Base-by-base conservation (phyloP, 148 eudicot species). In the Spergularia bocconei region DNA sequence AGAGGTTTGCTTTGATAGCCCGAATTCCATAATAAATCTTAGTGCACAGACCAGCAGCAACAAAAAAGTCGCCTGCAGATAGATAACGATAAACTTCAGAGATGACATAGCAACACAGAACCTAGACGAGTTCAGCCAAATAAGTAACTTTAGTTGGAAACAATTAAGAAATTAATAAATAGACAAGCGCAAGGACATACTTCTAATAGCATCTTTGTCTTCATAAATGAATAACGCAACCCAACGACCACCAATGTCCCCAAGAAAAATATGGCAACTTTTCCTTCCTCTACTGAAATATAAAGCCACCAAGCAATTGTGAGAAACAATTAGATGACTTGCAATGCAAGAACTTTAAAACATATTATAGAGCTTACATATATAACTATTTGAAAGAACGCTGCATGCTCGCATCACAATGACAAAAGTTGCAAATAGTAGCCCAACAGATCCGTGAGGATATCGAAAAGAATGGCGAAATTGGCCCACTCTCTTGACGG, bases 241-340 rank as follows among this genome's bases (percentile, higher is more conserved):
- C 65, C 80, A 67, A 89, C 80, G 56, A 96, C 85, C 29, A 77
- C 97, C 80, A 85, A 67, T 25, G 98, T 89, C 58, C 90, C 99
- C 76, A 89, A 86, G 76, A 93, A 86, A 84, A 85, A 96, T 69
- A 86, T 73, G 67, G 93, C 90, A 50, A 88, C 94, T 78, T 87
- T 93, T 72, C 98, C 99, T 89, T 96, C 98, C 82, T 91, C 99
- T 89, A 96, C 98, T 95, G 88, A 61, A 60, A 66, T 47, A 61
- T 75, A 73, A 66, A 79, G 73, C 63, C 69, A 65, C 25, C 64
- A 65, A 39, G n/a, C 39, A 36, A 73, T 52, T 62, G 75, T 52
- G 56, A 77, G 41, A 15, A 39, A 77, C 73, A 79, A 51, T 55
- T 52, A 72, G 62, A 77, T 71, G 52, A 59, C 64, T 3, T 29